Percentiles rank a stretch among this genome's conserved stretches.
Evolutionary conservation across 1,284 basidiomycete species (phyloP).

Genomic region (Ceratorhiza oryzae-sativae): DNA sequence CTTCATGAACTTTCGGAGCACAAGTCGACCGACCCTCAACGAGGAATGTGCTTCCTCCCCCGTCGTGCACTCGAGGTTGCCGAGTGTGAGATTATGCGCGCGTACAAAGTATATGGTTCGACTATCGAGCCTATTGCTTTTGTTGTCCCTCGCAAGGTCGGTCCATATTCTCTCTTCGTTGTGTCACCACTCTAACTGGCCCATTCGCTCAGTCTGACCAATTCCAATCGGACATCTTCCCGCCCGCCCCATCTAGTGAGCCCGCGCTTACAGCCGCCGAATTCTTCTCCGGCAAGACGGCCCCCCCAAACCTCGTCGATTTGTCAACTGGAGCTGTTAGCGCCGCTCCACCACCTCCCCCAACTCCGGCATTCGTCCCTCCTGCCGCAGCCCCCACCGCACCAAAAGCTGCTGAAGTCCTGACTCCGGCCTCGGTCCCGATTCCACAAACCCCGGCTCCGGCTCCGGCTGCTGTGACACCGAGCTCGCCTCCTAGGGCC

Average conservation of each 20-base stretch:
- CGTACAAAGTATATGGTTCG: conserved; percentile 85
- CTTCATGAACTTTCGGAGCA: conserved; percentile 84
- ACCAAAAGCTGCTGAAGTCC: not conserved
- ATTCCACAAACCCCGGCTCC: conserved; percentile 44
- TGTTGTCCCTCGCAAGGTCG: conserved; percentile 88
- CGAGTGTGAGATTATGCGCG: conserved; percentile 95
- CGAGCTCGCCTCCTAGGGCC: conserved; percentile 7
- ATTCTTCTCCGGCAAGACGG: conserved; percentile 85
- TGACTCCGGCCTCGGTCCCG: conserved; percentile 46
- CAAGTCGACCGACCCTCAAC: conserved; percentile 90
- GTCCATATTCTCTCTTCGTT: conserved; percentile 37
- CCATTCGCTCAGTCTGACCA: conserved; percentile 67
- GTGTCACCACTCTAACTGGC: not conserved
- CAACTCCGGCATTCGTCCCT: conserved; percentile 49
- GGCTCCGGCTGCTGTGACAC: conserved; percentile 6
- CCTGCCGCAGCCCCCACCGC: conserved; percentile 46
- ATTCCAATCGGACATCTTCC: conserved; percentile 95
- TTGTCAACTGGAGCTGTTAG: conserved; percentile 53
- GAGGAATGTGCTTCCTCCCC: conserved; percentile 96
- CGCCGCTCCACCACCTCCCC: conserved; percentile 45
- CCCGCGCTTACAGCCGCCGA: conserved; percentile 82
- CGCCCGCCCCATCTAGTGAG: conserved; percentile 83
- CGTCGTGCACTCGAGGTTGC: conserved; percentile 85
- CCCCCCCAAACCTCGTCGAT: conserved; percentile 68
- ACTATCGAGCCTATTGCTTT: conserved; percentile 90